Conservation (phyloP, 2,329 filamentous ascomycete genomes). For the Hymenoscyphus albidus region DNA sequence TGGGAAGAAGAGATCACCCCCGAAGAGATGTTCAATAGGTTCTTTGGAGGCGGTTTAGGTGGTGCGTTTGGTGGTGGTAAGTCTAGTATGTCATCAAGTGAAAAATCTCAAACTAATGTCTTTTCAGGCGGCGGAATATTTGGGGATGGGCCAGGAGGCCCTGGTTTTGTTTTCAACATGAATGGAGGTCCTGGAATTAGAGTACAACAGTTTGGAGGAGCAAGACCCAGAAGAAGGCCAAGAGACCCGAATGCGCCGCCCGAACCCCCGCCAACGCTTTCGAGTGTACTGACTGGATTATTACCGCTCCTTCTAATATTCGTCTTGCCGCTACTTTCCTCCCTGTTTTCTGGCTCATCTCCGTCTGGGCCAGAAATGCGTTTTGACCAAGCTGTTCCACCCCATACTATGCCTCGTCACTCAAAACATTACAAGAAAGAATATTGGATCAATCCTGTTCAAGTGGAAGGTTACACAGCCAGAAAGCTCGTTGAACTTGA, state of each 20-base stretch:
- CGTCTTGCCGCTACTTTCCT: conserved; percentile 77
- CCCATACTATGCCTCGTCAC: conserved; percentile 69
- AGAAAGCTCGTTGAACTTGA: conserved; percentile 74
- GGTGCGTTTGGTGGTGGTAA: conserved; percentile 58
- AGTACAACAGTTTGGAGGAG: conserved; percentile 92
- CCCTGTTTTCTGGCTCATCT: conserved; percentile 60
- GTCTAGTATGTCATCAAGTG: conserved; percentile 32
- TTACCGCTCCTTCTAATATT: conserved; percentile 89
- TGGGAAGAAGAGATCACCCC: conserved; percentile 93
- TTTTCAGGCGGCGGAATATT: conserved; percentile 49
- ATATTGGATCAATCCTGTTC: conserved; percentile 80
- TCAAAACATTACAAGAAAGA: conserved; percentile 69
- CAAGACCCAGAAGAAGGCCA: conserved; percentile 70
- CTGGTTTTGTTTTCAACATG: conserved; percentile 93
- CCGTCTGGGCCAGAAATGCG: conserved; percentile 65
- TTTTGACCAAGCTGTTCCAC: conserved; percentile 67
- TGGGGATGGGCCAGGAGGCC: conserved; percentile 76
- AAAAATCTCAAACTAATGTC: conserved; percentile 16
- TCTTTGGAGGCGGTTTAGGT: conserved; percentile 64
- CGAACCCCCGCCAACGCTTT: conserved; percentile 48
- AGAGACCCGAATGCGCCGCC: conserved; percentile 55
- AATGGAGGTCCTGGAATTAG: conserved; percentile 87
- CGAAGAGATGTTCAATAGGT: conserved; percentile 94
- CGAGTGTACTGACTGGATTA: conserved; percentile 62
- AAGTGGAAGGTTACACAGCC: conserved; percentile 66